Base-by-base conservation (phyloP, 179 eudicot species). In the Vitellaria paradoxa region DNA sequence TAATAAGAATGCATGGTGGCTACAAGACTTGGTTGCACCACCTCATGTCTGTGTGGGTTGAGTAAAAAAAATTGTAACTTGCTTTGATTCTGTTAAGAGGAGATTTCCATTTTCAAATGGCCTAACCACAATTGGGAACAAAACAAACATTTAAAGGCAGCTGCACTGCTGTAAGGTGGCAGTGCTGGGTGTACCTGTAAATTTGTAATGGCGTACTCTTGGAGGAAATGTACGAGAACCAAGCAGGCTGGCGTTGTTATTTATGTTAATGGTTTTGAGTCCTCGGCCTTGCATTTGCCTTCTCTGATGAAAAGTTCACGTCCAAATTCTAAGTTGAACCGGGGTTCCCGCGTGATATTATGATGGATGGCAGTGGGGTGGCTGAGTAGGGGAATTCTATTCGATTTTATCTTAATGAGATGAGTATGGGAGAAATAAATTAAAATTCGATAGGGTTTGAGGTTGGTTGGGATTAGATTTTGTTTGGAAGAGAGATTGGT, bases 181-280 rank as follows among this genome's bases (percentile, higher is more conserved):
- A 17, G 13, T 47, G 57, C 45, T 47, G 37, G 37, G 13, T 42
- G 68, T 63, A 62, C 17, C 23, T 74, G 59, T 74, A 47, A 63
- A 74, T 46, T 60, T n/a, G 9, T 23, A 26, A 72, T 18, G n/a
- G 12, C 55, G 21, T 57, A 50, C 18, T 30, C 23, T 15, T 12
- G 37, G 37, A 30, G 24, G 9, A 49, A 45, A 42, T 23, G 21
- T 17, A 12, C 53, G 42, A 20, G 57, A 50, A 26, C 45, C 23
- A 52, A 70, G 57, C 72, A 68, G 72, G 72, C 61, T 70, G 73
- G 73, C 52, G 56, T 56, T 47, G 8, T 14, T 70, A 24, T 13
- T 24, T 52, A 52, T 70, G 73, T 52, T 70, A 65, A 49, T 69
- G 55, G 72, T 46, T 69, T 68, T n/a, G 37, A 42, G 70, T 21